Evolutionary conservation across 805 yeast genomes (phyloP).

Genomic region (Wickerhamiella alocasiicola): DNA sequence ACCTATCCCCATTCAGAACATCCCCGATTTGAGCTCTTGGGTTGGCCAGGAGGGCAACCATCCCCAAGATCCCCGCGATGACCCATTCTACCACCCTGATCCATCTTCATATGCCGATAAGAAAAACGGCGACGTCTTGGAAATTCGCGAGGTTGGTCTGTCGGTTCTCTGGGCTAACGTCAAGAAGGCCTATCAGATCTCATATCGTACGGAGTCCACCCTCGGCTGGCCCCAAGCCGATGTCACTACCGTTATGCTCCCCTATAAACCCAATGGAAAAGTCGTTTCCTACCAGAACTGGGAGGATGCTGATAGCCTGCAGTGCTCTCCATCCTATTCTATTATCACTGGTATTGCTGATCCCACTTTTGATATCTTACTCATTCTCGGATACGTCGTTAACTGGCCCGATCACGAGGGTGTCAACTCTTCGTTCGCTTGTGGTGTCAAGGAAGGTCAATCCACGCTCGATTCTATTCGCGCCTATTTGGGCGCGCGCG

Average conservation of each 20-base stretch:
- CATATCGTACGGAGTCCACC: conserved; percentile 13
- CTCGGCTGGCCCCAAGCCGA: conserved; percentile 11
- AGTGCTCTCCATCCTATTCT: conserved; percentile 21
- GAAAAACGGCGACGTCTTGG: conserved; percentile 15
- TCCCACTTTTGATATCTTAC: conserved; percentile 14
- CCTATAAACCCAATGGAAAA: conserved; percentile 8
- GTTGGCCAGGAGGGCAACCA: conserved; percentile 7
- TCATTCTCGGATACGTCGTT: conserved; percentile 18
- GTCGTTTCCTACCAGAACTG: conserved; percentile 19
- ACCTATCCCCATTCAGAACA: not conserved
- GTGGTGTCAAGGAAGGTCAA: conserved; percentile 21
- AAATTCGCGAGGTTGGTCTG: conserved; percentile 15
- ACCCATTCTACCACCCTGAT: conserved; percentile 5
- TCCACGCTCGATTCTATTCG: conserved; percentile 23
- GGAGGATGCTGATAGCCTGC: conserved; percentile 18
- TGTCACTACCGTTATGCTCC: conserved; percentile 17
- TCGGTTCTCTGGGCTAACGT: conserved; percentile 13
- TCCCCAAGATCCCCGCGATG: too few relatives aligned
- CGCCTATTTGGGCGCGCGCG: conserved; percentile 18
- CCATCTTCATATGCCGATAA: conserved; percentile 8
- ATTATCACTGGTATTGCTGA: conserved; percentile 11
- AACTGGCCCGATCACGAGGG: conserved; percentile 23
- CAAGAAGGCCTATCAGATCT: conserved; percentile 13
- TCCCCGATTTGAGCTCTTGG: conserved; percentile 7
- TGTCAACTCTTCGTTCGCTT: conserved; percentile 16